Conservation (phyloP, 257 asterid species). For the Euphrasia confusa region DNA sequence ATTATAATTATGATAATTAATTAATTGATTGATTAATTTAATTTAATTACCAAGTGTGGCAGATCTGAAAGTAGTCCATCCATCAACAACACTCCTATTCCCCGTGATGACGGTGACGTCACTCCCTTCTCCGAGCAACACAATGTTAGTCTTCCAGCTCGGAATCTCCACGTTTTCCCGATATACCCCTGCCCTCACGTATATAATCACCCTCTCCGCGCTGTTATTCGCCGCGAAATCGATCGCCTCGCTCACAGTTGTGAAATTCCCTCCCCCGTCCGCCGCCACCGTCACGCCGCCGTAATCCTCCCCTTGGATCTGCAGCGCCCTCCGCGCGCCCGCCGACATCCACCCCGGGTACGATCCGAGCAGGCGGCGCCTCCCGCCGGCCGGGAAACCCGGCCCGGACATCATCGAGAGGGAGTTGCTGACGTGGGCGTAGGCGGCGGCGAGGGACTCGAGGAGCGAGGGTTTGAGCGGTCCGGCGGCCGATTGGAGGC, state of each 20-base stretch:
- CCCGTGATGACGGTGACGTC: slow-evolving; percentile 59
- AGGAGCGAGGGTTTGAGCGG: slow-evolving; percentile 44
- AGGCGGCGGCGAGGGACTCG: slow-evolving; percentile 34
- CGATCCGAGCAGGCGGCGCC: slow-evolving; percentile 53
- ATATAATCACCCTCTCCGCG: slow-evolving; percentile 42
- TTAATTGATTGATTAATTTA: too few species aligned
- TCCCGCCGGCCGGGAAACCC: not conserved
- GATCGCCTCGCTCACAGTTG: slow-evolving; percentile 51
- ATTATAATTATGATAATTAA: too few species aligned
- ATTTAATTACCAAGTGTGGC: slow-evolving; percentile 81
- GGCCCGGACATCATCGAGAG: slow-evolving; percentile 45
- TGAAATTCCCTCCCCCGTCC: slow-evolving; percentile 74
- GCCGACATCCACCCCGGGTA: slow-evolving; percentile 57
- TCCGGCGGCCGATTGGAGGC: slow-evolving; percentile 57
- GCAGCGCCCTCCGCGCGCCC: slow-evolving; percentile 42
- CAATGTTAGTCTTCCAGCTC: slow-evolving; percentile 63
- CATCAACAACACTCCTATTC: slow-evolving; percentile 53
- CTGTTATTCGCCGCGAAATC: slow-evolving; percentile 65
- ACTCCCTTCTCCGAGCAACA: slow-evolving; percentile 76
- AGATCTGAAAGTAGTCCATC: slow-evolving; percentile 94
- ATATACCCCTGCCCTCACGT: slow-evolving; percentile 59
- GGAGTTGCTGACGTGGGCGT: slow-evolving; percentile 60
- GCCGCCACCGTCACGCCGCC: slow-evolving; percentile 60
- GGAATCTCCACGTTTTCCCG: slow-evolving; percentile 81
- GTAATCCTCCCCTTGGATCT: slow-evolving; percentile 40